Percentiles rank a stretch among this genome's conserved stretches.
Conservation (phyloP, 306 rosid genomes). For the Corylus heterophylla region DNA sequence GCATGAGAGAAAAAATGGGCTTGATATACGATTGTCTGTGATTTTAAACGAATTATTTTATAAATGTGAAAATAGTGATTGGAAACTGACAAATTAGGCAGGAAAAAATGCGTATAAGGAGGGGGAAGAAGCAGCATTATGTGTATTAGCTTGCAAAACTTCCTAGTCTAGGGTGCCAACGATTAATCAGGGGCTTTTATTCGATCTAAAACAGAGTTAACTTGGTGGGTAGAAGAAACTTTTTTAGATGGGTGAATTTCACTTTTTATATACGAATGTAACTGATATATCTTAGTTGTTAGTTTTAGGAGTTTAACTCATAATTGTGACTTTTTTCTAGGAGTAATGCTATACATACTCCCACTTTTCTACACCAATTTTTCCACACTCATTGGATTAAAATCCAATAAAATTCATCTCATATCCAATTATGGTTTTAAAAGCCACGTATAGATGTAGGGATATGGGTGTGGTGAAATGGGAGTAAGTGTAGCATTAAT, state of each 20-base stretch:
- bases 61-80: neutral
- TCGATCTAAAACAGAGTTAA: no score
- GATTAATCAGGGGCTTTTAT: neutral
- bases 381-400: no score
- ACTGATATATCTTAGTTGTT: neutral
- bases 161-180: neutral
- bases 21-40: no score
- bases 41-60: neutral
- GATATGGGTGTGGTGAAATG: no score
- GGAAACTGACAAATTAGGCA: neutral
- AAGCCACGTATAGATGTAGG: no score
- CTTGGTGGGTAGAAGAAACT: neutral
- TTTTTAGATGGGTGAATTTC: neutral
- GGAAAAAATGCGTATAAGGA: neutral
- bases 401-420: no score
- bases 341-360: neutral
- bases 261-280: neutral
- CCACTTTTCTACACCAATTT: no score
- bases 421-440: no score
- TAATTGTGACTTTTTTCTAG: neutral
- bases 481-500: no score
- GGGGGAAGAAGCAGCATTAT: neutral
- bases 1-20: no score
- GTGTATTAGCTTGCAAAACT: neutral
- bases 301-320: neutral